Conservation (phyloP, 139 green algal species). For the Limnomonas spitsbergensis region DNA sequence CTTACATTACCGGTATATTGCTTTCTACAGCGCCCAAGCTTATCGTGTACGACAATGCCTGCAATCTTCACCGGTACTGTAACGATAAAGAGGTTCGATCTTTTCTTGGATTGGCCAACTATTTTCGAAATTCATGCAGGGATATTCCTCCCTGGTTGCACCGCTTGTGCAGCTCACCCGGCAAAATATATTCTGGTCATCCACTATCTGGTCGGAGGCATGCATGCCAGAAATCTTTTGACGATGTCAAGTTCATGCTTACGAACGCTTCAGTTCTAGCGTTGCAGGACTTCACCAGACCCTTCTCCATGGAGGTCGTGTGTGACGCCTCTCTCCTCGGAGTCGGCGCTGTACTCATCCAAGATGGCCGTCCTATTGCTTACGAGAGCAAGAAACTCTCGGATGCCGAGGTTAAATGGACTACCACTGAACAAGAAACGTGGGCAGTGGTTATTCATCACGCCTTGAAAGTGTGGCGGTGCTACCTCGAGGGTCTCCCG, state of each 20-base stretch:
- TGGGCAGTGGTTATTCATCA: slow-evolving; percentile 6
- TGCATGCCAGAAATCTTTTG: slow-evolving; percentile 28
- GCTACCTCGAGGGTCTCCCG: slow-evolving; percentile 10
- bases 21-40: too few species aligned
- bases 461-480: background rate
- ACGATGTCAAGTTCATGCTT: slow-evolving; percentile 23
- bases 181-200: background rate
- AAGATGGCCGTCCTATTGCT: slow-evolving; percentile 24
- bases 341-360: slow-evolving; percentile 31
- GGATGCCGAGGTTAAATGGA: slow-evolving; percentile 30
- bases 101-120: slow-evolving; percentile 33
- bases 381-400: slow-evolving; percentile 30
- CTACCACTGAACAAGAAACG: slow-evolving; percentile 28
- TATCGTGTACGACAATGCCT: too few species aligned
- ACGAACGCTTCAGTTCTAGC: slow-evolving; percentile 29
- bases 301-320: slow-evolving; percentile 20
- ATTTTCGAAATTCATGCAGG: slow-evolving; percentile 37
- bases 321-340: slow-evolving; percentile 23
- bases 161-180: slow-evolving; percentile 23
- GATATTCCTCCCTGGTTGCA: slow-evolving; percentile 12
- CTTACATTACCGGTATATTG: too few species aligned
- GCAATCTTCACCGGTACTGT: too few species aligned
- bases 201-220: slow-evolving; percentile 13
- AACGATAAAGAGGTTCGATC: background rate
- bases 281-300: slow-evolving; percentile 4